These are phyloP conservation scores for Astrothelium subdiscretum DNA, from an alignment of 495 filamentous ascomycete genomes.

Conservation along the genomic window DNA sequence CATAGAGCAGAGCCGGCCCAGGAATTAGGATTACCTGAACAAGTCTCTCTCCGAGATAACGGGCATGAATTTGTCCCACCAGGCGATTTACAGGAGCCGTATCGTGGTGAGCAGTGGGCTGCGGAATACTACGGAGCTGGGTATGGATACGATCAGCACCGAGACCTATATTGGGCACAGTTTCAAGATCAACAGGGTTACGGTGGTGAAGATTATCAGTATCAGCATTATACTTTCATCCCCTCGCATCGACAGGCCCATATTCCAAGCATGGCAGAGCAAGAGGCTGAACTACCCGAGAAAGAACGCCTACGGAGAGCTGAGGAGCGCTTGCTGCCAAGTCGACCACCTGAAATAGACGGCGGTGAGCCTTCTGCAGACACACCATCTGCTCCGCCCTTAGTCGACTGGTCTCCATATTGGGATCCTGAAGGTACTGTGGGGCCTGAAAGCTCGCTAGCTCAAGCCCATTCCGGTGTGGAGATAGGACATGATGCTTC, in stretches of 20 bases:
- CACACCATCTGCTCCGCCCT: conserved; percentile 20
- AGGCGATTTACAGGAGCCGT: neutral
- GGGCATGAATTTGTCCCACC: neutral
- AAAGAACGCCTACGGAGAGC: conserved; percentile 29
- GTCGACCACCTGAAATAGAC: conserved; percentile 22
- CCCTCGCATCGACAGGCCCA: neutral
- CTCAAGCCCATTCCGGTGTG: neutral
- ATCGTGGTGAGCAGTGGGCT: neutral
- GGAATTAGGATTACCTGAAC: conserved; percentile 5
- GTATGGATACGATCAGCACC: conserved; percentile 2
- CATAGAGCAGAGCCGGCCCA: conserved; percentile 18
- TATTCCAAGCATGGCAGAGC: conserved; percentile 11
- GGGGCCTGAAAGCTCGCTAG: neutral
- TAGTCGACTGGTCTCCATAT: conserved; percentile 1
- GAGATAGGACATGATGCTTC: neutral
- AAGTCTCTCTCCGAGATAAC: neutral
- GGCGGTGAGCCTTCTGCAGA: neutral
- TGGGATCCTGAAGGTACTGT: neutral
- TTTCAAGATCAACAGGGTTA: conserved; percentile 20
- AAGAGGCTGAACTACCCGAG: conserved; percentile 24
- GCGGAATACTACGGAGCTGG: neutral
- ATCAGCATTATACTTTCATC: conserved; percentile 32
- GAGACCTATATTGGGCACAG: conserved; percentile 21
- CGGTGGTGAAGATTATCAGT: neutral
- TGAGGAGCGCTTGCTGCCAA: conserved; percentile 28